Percentiles rank a stretch among this genome's conserved stretches.
Conservation (phyloP, 2,329 filamentous ascomycete species). For the Tolypocladium pustulatum region DNA sequence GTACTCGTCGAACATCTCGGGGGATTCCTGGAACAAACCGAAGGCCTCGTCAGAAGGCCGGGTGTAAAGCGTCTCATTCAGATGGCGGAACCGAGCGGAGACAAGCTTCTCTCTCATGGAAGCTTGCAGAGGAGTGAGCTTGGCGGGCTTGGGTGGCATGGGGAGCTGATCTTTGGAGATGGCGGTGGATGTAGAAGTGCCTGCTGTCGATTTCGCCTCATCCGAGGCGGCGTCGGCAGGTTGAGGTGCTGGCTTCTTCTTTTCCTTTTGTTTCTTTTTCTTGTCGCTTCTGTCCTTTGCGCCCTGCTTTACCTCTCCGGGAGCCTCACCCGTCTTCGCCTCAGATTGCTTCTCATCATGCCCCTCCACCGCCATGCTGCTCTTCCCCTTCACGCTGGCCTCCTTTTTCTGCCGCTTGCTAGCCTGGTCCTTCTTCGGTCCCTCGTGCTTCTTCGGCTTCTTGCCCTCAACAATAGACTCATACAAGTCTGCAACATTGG, state of each 20-base stretch:
- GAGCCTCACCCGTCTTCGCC: background rate
- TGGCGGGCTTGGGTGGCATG: slow-evolving; percentile 34
- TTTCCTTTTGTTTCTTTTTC: slow-evolving; percentile 15
- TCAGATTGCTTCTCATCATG: slow-evolving; percentile 21
- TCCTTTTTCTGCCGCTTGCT: slow-evolving; percentile 11
- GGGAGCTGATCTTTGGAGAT: slow-evolving; percentile 18
- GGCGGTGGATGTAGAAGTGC: slow-evolving; percentile 10
- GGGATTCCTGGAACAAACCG: slow-evolving; percentile 69
- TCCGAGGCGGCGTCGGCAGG: slow-evolving; percentile 7
- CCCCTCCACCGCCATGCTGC: slow-evolving; percentile 19
- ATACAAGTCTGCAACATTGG: slow-evolving; percentile 70
- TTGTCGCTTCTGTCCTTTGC: slow-evolving; percentile 28
- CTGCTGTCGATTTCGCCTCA: slow-evolving; percentile 7
- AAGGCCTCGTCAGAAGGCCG: slow-evolving; percentile 78
- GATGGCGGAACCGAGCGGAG: slow-evolving; percentile 89
- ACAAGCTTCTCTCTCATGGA: slow-evolving; percentile 93
- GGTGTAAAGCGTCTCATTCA: slow-evolving; percentile 95
- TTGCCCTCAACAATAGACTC: slow-evolving; percentile 68
- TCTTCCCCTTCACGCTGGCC: background rate
- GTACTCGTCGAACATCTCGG: slow-evolving; percentile 93
- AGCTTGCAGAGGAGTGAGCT: slow-evolving; percentile 84
- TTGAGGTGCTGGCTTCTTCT: slow-evolving; percentile 9
- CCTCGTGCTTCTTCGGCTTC: slow-evolving; percentile 17
- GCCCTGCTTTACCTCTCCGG: slow-evolving; percentile 11
- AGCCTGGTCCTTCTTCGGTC: slow-evolving; percentile 13